Evolutionary conservation across 2,329 filamentous ascomycete genomes (phyloP), one percentile per base, ranked within the genome.

Genomic region (Endoconidiophora polonica): DNA sequence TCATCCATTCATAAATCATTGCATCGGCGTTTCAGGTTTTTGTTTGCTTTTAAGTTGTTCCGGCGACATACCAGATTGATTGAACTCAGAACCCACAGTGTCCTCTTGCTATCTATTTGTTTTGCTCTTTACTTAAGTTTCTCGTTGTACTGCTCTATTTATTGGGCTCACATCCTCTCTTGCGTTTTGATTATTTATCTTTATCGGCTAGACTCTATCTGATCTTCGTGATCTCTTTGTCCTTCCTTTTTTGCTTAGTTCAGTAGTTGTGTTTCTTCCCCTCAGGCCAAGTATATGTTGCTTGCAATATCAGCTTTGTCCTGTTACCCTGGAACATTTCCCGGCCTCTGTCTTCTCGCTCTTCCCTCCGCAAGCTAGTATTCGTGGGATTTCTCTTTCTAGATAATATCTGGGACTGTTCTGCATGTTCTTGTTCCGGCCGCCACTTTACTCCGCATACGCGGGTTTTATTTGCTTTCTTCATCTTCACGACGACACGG

Each of bases 121-220:
- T 45, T 22, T 14, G 33, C 18, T 49, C 9, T 45, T 44, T 49
- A 38, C 16, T 24, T 45, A 3, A n/a, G 5, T 43, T 20, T 52
- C 49, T 49, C 14, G 50, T 48, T 52, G 45, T 33, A 26, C 12
- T 29, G 22, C 4, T 44, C 50, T 52, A 12, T 44, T 39, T 44
- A 36, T 36, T 43, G 26, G 18, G 37, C n/a, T 26, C 38, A 20
- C 40, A 37, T 41, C 22, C 49, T 44, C 29, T 48, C 44, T 40
- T 52, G 49, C 2, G 2, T 45, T 26, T 36, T 29, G 18, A 16
- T 44, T 36, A 26, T 44, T 44, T 47, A 38, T 41, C 44, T 29
- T 42, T n/a, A 7, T 33, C 3, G 22, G 36, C 33, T 43, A 42
- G 33, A 36, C 14, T 46, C 7, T 16, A 14, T 14, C 7, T 6